These are phyloP conservation scores for Nicotiana noctiflora DNA, from an alignment of 257 asterid species.

Conservation along the genomic window DNA sequence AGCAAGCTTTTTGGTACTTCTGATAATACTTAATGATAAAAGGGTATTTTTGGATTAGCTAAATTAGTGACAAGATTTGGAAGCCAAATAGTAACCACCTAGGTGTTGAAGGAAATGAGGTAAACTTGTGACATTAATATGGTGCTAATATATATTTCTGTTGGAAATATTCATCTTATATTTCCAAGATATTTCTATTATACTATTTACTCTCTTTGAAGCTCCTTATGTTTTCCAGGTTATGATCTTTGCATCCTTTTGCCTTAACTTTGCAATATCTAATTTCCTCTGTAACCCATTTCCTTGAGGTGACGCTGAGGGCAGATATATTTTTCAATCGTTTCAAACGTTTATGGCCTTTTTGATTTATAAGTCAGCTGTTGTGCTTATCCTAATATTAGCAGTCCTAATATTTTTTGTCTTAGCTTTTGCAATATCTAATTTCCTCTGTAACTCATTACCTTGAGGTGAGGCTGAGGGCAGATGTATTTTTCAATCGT, in stretches of 20 bases:
- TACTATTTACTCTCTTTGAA: background rate
- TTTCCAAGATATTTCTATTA: background rate
- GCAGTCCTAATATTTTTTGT: background rate
- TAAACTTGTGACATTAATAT: background rate
- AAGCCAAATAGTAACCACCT: background rate
- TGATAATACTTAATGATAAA: background rate
- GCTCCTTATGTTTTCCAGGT: background rate
- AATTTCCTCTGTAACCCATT: background rate
- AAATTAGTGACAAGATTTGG: background rate
- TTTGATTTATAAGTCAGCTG: background rate
- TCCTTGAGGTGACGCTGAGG: background rate
- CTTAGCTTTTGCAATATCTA: background rate
- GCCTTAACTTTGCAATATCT: background rate
- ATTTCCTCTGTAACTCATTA: background rate
- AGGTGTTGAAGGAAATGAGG: background rate
- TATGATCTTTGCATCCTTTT: background rate
- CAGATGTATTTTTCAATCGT: background rate
- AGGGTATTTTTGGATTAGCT: background rate
- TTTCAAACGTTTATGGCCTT: background rate
- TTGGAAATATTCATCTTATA: background rate
- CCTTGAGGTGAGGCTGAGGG: background rate
- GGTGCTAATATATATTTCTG: background rate
- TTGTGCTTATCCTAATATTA: background rate
- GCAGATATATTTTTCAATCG: background rate
- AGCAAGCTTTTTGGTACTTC: background rate